Evolutionary conservation across 2,329 filamentous ascomycete species (phyloP).

Genomic region (Aspergillus aculeatinus): DNA sequence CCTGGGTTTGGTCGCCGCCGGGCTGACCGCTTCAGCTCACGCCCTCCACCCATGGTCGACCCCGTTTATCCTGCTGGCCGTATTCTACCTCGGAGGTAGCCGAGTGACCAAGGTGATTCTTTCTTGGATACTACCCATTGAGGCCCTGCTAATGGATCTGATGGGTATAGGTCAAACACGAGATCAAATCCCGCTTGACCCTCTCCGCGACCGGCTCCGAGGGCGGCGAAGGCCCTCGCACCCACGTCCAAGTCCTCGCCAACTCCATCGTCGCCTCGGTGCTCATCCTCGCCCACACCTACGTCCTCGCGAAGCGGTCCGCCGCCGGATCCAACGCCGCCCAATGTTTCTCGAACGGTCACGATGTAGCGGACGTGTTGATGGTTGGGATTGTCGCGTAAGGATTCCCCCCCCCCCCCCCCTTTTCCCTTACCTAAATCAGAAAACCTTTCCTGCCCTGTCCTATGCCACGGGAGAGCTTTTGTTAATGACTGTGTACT

Average conservation of each 20-base stretch:
- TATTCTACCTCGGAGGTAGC: slow-evolving; percentile 86
- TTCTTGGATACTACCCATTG: background rate
- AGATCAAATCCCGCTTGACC: slow-evolving; percentile 79
- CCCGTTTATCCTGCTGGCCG: slow-evolving; percentile 78
- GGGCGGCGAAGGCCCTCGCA: slow-evolving; percentile 79
- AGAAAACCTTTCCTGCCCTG: too few relatives aligned
- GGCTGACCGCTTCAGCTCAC: slow-evolving; percentile 73
- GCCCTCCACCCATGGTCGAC: slow-evolving; percentile 90
- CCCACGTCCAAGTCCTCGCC: slow-evolving; percentile 83
- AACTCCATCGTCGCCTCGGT: slow-evolving; percentile 80
- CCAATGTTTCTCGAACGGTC: slow-evolving; percentile 42
- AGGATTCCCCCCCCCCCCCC: slow-evolving; percentile 10
- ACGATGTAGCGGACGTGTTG: slow-evolving; percentile 36
- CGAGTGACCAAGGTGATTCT: slow-evolving; percentile 70
- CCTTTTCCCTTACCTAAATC: too few relatives aligned
- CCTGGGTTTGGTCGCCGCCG: slow-evolving; percentile 69
- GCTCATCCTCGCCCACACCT: slow-evolving; percentile 54
- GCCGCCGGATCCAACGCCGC: background rate
- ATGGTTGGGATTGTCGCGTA: slow-evolving; percentile 44
- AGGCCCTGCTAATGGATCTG: background rate
- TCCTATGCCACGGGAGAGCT: background rate
- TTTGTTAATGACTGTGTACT: background rate
- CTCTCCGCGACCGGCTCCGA: slow-evolving; percentile 67
- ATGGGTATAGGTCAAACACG: slow-evolving; percentile 70
- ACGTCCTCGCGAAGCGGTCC: slow-evolving; percentile 34